Conservation (phyloP, 768 basidiomycete species). For the Macrocybe gigantea region DNA sequence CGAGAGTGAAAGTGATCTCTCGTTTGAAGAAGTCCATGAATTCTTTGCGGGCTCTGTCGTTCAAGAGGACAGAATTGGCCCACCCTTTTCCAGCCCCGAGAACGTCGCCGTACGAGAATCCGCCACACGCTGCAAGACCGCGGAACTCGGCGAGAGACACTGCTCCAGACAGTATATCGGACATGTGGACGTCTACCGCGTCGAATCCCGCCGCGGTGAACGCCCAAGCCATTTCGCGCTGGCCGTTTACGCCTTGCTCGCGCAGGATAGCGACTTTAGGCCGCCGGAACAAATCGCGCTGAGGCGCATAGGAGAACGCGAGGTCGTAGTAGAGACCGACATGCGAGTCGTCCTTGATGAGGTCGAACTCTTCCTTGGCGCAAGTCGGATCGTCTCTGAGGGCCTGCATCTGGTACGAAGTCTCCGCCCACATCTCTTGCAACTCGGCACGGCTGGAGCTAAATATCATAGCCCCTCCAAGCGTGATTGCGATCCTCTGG, state of each 20-base stretch:
- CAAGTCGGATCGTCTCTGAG: conserved; percentile 77
- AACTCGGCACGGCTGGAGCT: conserved; percentile 59
- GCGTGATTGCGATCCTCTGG: conserved; percentile 59
- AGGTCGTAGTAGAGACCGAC: conserved; percentile 76
- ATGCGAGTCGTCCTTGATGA: conserved; percentile 54
- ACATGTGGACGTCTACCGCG: conserved; percentile 97
- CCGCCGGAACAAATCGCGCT: conserved; percentile 37
- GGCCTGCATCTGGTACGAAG: conserved; percentile 87
- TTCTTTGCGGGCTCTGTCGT: conserved; percentile 66
- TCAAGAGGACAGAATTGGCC: conserved; percentile 93
- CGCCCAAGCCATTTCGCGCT: conserved; percentile 98
- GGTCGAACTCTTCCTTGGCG: conserved; percentile 77
- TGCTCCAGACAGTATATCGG: conserved; percentile 78
- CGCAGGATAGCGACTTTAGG: conserved; percentile 94
- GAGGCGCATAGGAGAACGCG: conserved; percentile 42
- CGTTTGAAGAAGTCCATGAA: conserved; percentile 80
- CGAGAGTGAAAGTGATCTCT: conserved; percentile 81
- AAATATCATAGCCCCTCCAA: conserved; percentile 49
- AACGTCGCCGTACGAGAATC: conserved; percentile 98
- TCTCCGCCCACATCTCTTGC: conserved; percentile 90
- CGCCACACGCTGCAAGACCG: conserved; percentile 93
- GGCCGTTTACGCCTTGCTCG: conserved; percentile 98
- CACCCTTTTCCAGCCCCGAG: conserved; percentile 97
- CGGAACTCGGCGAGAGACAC: conserved; percentile 64
- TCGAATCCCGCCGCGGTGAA: conserved; percentile 93